These are phyloP conservation scores for Parietaria judaica DNA, from an alignment of 306 rosid genomes.

Conservation along the genomic window DNA sequence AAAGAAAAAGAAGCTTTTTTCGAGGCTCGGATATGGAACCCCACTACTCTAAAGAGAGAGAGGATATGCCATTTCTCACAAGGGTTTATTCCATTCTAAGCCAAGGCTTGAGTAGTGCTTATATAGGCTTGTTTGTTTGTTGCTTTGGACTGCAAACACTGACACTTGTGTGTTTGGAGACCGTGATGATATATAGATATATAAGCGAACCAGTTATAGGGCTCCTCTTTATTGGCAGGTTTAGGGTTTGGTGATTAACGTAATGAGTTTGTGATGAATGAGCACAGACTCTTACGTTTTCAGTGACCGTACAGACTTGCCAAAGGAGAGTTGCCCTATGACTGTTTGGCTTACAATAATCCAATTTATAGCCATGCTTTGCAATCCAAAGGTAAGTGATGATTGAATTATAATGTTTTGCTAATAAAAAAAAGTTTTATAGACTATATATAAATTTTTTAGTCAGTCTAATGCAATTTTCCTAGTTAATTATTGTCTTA, in stretches of 20 bases:
- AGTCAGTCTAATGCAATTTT: no score
- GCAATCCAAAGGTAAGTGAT: not conserved
- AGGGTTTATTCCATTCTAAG: slow-evolving; percentile 31
- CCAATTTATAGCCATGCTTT: not conserved
- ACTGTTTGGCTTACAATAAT: slow-evolving; percentile 32
- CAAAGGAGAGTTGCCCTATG: slow-evolving; percentile 57
- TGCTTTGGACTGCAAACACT: slow-evolving; percentile 1
- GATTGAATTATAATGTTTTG: not conserved
- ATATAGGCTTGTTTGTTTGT: slow-evolving; percentile 7
- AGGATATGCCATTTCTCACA: slow-evolving; percentile 31
- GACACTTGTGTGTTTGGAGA: not conserved
- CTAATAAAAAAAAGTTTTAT: no score
- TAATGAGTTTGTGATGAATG: not conserved
- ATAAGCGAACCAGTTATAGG: slow-evolving; percentile 28
- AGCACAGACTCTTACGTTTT: not conserved
- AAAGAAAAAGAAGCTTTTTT: slow-evolving; percentile 2
- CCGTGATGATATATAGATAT: not conserved
- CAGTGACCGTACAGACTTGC: slow-evolving; percentile 22
- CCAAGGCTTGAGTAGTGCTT: not conserved
- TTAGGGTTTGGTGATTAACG: not conserved
- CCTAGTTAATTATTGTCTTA: no score
- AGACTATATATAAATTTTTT: no score
- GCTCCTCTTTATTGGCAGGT: slow-evolving; percentile 39
- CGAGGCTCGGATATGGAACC: slow-evolving; percentile 3
- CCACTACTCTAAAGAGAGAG: not conserved